Percentiles rank a stretch among this genome's conserved stretches.
These are phyloP conservation scores for Evernia prunastri DNA, from an alignment of 495 filamentous ascomycete species.

Conservation along the genomic window DNA sequence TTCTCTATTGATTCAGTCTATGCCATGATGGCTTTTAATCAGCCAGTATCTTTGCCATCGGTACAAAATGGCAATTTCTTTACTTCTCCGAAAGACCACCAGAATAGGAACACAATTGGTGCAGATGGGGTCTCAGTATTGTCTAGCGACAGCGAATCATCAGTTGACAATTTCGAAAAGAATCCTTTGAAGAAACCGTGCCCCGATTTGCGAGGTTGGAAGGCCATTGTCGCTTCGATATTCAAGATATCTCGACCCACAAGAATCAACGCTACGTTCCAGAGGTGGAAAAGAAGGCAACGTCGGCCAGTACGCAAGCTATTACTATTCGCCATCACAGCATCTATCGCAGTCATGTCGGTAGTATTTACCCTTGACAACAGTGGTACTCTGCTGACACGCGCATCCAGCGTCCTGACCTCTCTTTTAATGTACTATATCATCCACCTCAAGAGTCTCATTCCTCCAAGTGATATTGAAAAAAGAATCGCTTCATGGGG, in stretches of 20 bases:
- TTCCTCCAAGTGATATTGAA: slow-evolving; percentile 19
- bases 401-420: background rate
- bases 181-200: background rate
- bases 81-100: background rate
- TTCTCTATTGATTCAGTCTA: background rate
- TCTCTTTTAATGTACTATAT: slow-evolving; percentile 13
- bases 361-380: background rate
- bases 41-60: background rate
- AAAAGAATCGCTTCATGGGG: slow-evolving; percentile 18
- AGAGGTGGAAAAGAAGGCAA: background rate
- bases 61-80: background rate
- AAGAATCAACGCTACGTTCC: background rate
- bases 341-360: background rate
- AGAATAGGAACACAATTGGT: background rate
- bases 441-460: slow-evolving; percentile 4
- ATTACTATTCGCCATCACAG: background rate
- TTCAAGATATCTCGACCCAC: background rate
- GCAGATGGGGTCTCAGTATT: background rate
- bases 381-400: background rate
- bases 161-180: background rate
- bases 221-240: background rate
- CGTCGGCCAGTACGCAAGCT: background rate
- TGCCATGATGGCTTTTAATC: background rate
- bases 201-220: background rate
- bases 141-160: background rate